Evolutionary conservation across 2,329 filamentous ascomycete species (phyloP).

Genomic region (Erysiphe pulchra): DNA sequence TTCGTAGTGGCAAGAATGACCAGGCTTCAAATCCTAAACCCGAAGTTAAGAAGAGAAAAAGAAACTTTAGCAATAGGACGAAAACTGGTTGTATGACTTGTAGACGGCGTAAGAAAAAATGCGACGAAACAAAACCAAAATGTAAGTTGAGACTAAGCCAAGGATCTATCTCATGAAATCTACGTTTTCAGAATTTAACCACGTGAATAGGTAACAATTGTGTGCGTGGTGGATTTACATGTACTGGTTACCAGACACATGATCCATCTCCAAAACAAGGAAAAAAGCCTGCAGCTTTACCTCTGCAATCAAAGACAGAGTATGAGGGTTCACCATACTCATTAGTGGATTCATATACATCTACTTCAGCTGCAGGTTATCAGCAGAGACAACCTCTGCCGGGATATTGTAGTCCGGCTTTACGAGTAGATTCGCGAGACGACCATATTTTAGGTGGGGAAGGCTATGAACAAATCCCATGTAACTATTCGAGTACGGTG

Average conservation of each 20-base stretch:
- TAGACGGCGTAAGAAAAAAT: constrained; percentile 85
- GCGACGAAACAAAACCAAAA: constrained; percentile 76
- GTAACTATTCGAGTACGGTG: constrained; percentile 28
- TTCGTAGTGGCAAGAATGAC: constrained; percentile 15
- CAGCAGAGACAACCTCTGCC: constrained; percentile 28
- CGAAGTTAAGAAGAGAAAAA: constrained; percentile 43
- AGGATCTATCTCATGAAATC: not conserved
- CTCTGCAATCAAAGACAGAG: constrained; percentile 60
- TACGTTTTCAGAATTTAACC: constrained; percentile 1
- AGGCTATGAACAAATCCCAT: constrained; percentile 32
- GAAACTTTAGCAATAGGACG: constrained; percentile 80
- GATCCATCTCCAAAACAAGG: constrained; percentile 57
- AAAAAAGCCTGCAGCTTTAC: constrained; percentile 39
- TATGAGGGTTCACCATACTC: constrained; percentile 25
- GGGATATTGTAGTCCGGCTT: constrained; percentile 31
- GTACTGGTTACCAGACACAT: constrained; percentile 68
- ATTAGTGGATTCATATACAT: constrained; percentile 28
- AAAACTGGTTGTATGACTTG: constrained; percentile 93
- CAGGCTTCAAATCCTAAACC: constrained; percentile 15
- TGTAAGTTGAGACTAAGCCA: constrained; percentile 31
- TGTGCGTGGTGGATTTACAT: constrained; percentile 67
- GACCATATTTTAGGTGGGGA: constrained; percentile 25
- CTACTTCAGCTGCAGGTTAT: constrained; percentile 7
- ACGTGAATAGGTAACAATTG: constrained; percentile 51
- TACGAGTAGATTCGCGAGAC: constrained; percentile 37